Evolutionary conservation across 164 flowering plant genomes (phyloP).

Genomic region (Annona cherimola): DNA sequence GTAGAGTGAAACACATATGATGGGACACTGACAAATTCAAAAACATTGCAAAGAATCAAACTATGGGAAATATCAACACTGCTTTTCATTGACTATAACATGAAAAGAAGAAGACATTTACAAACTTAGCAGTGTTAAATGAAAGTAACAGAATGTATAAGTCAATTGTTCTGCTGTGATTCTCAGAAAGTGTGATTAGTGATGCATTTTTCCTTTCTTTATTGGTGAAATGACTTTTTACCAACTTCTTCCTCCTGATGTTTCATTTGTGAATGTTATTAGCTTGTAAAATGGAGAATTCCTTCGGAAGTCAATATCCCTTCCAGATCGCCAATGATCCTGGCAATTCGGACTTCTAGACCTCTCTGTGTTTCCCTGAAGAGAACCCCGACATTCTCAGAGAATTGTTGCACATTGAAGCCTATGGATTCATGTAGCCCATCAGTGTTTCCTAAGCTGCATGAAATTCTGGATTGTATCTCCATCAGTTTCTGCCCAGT

Average conservation of each 20-base stretch:
- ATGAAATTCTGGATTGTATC: constrained; percentile 54
- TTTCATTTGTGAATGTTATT: constrained; percentile 5
- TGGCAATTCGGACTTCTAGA: constrained; percentile 66
- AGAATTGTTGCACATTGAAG: constrained; percentile 57
- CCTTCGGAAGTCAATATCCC: constrained; percentile 86
- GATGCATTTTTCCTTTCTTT: not conserved
- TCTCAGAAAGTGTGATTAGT: not conserved
- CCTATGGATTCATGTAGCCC: constrained; percentile 32
- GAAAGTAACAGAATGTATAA: not conserved
- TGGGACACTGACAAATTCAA: too few species aligned
- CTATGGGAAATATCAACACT: not conserved
- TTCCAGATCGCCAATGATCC: constrained; percentile 79
- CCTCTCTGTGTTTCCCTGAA: constrained; percentile 83
- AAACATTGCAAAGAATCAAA: not conserved
- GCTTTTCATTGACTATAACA: not conserved
- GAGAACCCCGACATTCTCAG: constrained; percentile 45
- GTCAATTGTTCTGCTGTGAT: not conserved
- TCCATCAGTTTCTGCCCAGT: constrained; percentile 85
- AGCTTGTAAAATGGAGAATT: constrained; percentile 30
- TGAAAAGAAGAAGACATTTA: not conserved
- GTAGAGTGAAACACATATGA: too few species aligned
- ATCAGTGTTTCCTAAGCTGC: constrained; percentile 34
- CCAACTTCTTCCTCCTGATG: too few species aligned
- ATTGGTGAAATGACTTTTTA: not conserved
- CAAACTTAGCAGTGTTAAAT: not conserved